phyloP scores from a whole-genome alignment of 2,329 filamentous ascomycete species.

The Triangularia verruculosa region DNA sequence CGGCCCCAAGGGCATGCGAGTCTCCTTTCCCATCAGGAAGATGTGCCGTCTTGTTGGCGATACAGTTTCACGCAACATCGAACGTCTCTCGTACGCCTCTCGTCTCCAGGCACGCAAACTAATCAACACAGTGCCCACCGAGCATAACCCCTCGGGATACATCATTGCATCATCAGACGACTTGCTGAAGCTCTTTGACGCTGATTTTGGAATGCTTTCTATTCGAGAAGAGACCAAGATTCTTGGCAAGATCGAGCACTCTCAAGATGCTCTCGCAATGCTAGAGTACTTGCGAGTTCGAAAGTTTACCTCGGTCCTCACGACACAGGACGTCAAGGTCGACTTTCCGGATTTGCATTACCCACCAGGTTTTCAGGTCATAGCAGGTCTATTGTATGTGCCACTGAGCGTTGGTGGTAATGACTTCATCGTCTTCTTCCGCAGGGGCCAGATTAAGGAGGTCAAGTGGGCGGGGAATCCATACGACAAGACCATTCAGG shows the following conservation, averaged over 20 bases:
- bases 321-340: slow-evolving; percentile 69
- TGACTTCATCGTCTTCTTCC: slow-evolving; percentile 90
- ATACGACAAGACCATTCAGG: slow-evolving; percentile 72
- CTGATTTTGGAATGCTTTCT: slow-evolving; percentile 80
- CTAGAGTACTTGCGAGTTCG: slow-evolving; percentile 80
- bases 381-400: slow-evolving; percentile 79
- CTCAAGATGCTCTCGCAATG: slow-evolving; percentile 80
- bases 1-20: slow-evolving; percentile 75
- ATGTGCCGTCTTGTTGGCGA: slow-evolving; percentile 89
- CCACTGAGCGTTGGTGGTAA: slow-evolving; percentile 71
- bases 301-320: slow-evolving; percentile 69
- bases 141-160: slow-evolving; percentile 81
- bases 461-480: slow-evolving; percentile 87
- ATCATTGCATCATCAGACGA: slow-evolving; percentile 89
- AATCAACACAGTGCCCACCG: slow-evolving; percentile 79
- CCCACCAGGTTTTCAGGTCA: slow-evolving; percentile 70
- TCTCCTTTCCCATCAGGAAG: slow-evolving; percentile 86
- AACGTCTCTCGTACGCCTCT: slow-evolving; percentile 81
- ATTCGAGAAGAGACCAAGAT: slow-evolving; percentile 89
- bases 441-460: slow-evolving; percentile 70
- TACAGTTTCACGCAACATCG: slow-evolving; percentile 81
- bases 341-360: slow-evolving; percentile 84
- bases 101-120: slow-evolving; percentile 81
- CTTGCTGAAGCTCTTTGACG: slow-evolving; percentile 77
- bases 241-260: slow-evolving; percentile 68